A percentile compares a stretch with the other conserved stretches of the same genome.
Conservation (phyloP, 73 alveolate genomes). For the Durusdinium trenchii region DNA sequence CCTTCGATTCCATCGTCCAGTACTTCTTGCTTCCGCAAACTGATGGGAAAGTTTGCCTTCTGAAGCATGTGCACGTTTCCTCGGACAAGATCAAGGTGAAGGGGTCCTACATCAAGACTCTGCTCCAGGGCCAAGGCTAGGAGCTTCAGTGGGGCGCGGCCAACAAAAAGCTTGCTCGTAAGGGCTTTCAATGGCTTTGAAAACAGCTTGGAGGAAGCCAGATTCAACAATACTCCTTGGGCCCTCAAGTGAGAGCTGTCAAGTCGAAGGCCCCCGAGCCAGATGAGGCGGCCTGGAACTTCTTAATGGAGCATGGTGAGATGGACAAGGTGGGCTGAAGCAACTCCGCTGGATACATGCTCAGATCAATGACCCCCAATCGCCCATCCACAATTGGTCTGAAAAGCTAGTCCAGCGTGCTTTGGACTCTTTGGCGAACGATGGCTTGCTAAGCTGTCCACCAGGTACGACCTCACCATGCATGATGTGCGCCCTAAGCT, state of each 20-base stretch:
- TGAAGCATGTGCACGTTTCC: background rate
- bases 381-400: conserved; percentile 14
- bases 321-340: background rate
- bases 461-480: conserved; percentile 9
- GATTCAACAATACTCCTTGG: background rate
- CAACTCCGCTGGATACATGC: background rate
- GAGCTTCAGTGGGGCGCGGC: background rate
- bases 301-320: conserved; percentile 21
- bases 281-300: background rate
- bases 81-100: background rate
- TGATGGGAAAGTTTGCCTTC: background rate
- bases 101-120: background rate
- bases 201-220: background rate
- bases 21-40: background rate
- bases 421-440: background rate
- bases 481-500: background rate
- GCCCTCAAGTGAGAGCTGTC: background rate
- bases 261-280: background rate
- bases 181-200: background rate
- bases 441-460: background rate
- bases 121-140: background rate
- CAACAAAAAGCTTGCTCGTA: background rate
- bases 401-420: conserved; percentile 42
- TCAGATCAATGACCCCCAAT: background rate
- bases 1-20: background rate